Percentiles rank a stretch among this genome's conserved stretches.
Conservation (phyloP, 306 rosid genomes). For the Pachyrhizus erosus region DNA sequence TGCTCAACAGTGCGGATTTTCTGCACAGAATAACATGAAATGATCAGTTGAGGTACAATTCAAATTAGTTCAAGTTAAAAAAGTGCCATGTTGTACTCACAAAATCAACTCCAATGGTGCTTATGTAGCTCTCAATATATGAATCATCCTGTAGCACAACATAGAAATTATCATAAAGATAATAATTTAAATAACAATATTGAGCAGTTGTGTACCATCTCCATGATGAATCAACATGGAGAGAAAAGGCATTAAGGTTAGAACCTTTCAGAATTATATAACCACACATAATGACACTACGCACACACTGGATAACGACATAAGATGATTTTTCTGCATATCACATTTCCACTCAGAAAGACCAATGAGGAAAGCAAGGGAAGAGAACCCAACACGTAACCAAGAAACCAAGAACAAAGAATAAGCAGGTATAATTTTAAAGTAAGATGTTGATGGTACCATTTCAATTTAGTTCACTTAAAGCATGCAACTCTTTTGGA, state of each 20-base stretch:
- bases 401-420: not conserved
- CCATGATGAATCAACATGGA: conserved; percentile 36
- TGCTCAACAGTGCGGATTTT: conserved; percentile 68
- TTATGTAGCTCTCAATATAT: conserved; percentile 95
- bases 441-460: not conserved
- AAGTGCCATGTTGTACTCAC: conserved; percentile 60
- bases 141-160: conserved; percentile 81
- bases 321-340: conserved; percentile 3
- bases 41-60: conserved; percentile 12
- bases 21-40: conserved; percentile 45
- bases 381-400: conserved; percentile 1
- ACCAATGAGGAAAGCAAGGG: not conserved
- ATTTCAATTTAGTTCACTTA: not conserved
- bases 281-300: conserved; percentile 6
- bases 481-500: not conserved
- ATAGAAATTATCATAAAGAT: conserved; percentile 20
- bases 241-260: not conserved
- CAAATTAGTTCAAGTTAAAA: conserved; percentile 44
- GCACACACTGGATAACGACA: not conserved
- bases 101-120: conserved; percentile 99
- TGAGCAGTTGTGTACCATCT: conserved; percentile 22
- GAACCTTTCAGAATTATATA: not conserved
- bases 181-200: conserved; percentile 23
- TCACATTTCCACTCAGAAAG: conserved; percentile 6
- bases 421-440: not conserved